A percentile compares a stretch with the other conserved stretches of the same genome.
Conservation (phyloP, 331 rosid genomes). For the Acacia pycnantha region DNA sequence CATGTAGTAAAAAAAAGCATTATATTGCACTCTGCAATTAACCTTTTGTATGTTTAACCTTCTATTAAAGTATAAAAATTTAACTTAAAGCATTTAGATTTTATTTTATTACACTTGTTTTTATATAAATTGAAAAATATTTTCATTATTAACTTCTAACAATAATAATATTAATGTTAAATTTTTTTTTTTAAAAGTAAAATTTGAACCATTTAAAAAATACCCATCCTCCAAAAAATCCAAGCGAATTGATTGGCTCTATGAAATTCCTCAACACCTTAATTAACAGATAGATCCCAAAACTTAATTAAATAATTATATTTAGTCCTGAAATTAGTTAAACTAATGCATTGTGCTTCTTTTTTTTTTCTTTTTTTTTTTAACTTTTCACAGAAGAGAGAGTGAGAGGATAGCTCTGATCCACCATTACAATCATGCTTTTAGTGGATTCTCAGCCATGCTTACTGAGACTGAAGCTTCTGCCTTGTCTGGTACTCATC, state of each 20-base stretch:
- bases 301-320: not conserved
- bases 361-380: not conserved
- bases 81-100: too few species aligned
- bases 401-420: constrained; percentile 53
- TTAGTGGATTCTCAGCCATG: constrained; percentile 90
- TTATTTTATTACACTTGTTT: too few species aligned
- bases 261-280: not conserved
- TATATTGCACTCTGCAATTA: too few species aligned
- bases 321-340: not conserved
- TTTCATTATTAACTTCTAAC: not conserved
- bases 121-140: not conserved
- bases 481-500: constrained; percentile 57
- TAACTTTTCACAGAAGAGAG: constrained; percentile 47
- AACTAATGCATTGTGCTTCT: not conserved
- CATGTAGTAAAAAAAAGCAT: too few species aligned
- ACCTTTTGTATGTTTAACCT: too few species aligned
- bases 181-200: not conserved
- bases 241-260: not conserved
- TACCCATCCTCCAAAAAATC: not conserved
- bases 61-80: too few species aligned
- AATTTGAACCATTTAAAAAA: not conserved
- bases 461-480: constrained; percentile 86
- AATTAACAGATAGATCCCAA: not conserved
- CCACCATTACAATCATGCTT: constrained; percentile 74
- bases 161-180: not conserved